A percentile compares a stretch with the other conserved stretches of the same genome.
phyloP scores from a whole-genome alignment of 2,329 filamentous ascomycete genomes.

The Beauveria brongniartii region DNA sequence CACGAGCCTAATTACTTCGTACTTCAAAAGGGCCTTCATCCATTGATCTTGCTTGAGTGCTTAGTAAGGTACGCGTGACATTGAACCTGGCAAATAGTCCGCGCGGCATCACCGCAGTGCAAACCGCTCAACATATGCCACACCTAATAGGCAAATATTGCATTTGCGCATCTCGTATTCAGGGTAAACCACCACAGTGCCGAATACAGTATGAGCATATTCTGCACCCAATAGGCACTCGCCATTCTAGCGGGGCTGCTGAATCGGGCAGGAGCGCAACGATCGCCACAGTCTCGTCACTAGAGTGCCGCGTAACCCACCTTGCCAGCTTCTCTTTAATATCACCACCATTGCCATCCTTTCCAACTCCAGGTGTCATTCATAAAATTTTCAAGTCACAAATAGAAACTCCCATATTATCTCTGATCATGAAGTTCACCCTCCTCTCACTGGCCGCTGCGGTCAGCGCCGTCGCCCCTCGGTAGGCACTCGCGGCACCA shows the following conservation, averaged over 20 bases:
- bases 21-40: too few species aligned
- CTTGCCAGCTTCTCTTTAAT: background rate
- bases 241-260: background rate
- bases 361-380: background rate
- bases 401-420: background rate
- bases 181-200: background rate
- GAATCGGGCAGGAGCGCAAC: conserved; percentile 7
- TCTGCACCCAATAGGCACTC: background rate
- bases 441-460: conserved; percentile 5
- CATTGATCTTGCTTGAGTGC: too few species aligned
- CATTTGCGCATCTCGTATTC: conserved; percentile 6
- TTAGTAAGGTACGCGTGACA: background rate
- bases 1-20: too few species aligned
- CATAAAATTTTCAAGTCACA: too few species aligned
- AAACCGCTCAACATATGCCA: background rate
- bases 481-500: background rate
- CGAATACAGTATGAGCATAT: background rate
- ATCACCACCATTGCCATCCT: background rate
- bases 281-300: background rate
- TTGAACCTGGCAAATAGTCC: background rate
- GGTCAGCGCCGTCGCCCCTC: conserved; percentile 4
- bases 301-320: conserved; percentile 6
- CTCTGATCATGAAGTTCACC: background rate
- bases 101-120: background rate
- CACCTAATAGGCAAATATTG: background rate